Conservation (phyloP, 1,139 yeast species). For the Magnusiomyces ingens region DNA sequence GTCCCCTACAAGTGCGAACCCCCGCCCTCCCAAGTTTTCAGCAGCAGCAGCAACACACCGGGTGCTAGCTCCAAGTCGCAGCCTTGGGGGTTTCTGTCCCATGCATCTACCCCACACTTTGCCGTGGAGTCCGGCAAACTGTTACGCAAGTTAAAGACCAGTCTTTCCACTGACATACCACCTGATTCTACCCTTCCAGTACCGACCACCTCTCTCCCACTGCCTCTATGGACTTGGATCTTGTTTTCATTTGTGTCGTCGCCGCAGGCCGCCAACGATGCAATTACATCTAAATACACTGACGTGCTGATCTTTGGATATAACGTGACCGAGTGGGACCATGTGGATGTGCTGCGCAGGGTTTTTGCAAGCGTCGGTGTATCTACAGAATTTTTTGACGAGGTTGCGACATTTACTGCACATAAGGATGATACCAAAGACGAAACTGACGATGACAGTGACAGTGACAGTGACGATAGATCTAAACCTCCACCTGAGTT, state of each 20-base stretch:
- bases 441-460: no score
- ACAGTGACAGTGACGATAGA: not conserved
- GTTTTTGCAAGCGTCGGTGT: conserved; percentile 2
- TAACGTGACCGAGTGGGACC: not conserved
- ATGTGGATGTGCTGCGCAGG: not conserved
- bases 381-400: not conserved
- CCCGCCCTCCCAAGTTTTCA: not conserved
- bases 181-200: not conserved
- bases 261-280: not conserved
- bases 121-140: no score
- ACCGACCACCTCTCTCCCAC: not conserved
- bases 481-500: not conserved
- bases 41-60: not conserved
- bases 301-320: not conserved
- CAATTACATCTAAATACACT: no score
- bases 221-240: not conserved
- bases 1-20: not conserved
- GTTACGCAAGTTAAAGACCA: no score
- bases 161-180: not conserved
- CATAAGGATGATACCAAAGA: not conserved
- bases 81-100: no score
- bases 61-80: no score
- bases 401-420: not conserved
- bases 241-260: not conserved
- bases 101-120: no score